Percentiles rank a stretch among this genome's conserved stretches.
Evolutionary conservation across 202 grass and related monocot genomes (phyloP).

Genomic region (Elaeis oleifera): DNA sequence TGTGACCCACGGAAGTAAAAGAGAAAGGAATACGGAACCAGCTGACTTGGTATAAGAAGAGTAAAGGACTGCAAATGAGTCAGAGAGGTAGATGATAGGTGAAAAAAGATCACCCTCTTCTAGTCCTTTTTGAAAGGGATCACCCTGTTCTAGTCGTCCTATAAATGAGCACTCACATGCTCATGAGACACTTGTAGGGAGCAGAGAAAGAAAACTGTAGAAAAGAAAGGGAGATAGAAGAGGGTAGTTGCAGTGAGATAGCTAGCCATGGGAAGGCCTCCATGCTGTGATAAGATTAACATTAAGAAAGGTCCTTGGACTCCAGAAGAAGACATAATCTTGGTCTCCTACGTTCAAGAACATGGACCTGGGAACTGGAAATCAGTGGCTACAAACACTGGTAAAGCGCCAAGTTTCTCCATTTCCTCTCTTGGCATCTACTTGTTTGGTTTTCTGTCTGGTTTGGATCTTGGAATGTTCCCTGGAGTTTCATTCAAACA

Average conservation of each 20-base stretch:
- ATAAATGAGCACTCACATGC: conserved; percentile 12
- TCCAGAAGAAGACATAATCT: conserved; percentile 84
- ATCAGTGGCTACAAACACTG: conserved; percentile 64
- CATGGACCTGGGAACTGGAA: conserved; percentile 81
- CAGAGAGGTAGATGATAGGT: conserved; percentile 34
- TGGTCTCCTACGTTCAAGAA: conserved; percentile 85
- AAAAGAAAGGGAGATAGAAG: background rate
- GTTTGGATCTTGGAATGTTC: background rate
- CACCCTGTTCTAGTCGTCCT: conserved; percentile 25
- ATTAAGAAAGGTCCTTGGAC: conserved; percentile 95
- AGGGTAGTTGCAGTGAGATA: conserved; percentile 3
- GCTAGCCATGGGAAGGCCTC: conserved; percentile 52
- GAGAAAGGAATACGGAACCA: too few species aligned
- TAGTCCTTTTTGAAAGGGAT: conserved; percentile 17
- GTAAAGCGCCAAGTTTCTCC: conserved; percentile 7
- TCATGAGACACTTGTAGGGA: conserved; percentile 23
- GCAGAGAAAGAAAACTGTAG: background rate
- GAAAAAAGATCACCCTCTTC: conserved; percentile 27
- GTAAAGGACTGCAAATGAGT: conserved; percentile 21
- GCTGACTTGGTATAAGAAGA: background rate
- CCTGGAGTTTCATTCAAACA: too few species aligned
- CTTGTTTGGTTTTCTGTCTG: conserved; percentile 1
- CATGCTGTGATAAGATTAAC: conserved; percentile 74
- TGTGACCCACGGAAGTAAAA: too few species aligned
- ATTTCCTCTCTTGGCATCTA: background rate